These are phyloP conservation scores for Calocera viscosa DNA, from an alignment of 768 basidiomycete species.

Conservation along the genomic window DNA sequence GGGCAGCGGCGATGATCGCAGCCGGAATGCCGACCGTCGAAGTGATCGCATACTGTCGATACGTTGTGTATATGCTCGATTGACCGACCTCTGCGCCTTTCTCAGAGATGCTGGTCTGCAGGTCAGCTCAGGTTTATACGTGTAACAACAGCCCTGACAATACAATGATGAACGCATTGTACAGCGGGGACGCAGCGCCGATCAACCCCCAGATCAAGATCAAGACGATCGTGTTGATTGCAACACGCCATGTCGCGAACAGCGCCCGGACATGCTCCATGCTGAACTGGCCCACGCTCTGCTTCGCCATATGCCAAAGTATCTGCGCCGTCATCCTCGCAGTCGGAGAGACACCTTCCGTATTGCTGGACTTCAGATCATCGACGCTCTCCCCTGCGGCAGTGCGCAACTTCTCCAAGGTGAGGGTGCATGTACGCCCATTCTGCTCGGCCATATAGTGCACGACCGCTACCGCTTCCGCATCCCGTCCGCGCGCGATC, in stretches of 20 bases:
- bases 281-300: constrained; percentile 32
- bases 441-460: constrained; percentile 39
- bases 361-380: constrained; percentile 6
- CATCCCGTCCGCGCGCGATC: constrained; percentile 43
- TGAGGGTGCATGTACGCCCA: constrained; percentile 36
- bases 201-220: constrained; percentile 48
- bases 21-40: constrained; percentile 38
- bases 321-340: neutral
- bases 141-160: constrained; percentile 33
- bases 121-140: constrained; percentile 24
- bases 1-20: constrained; percentile 35
- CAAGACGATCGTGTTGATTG: constrained; percentile 36
- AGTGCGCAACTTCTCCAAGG: constrained; percentile 33
- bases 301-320: neutral
- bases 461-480: constrained; percentile 42
- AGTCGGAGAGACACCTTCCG: neutral
- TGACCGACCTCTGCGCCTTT: constrained; percentile 27
- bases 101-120: constrained; percentile 25
- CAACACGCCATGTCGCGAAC: constrained; percentile 35
- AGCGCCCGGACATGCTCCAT: constrained; percentile 36
- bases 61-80: neutral
- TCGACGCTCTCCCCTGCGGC: constrained; percentile 12
- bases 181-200: constrained; percentile 44
- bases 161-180: constrained; percentile 25
- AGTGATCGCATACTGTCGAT: constrained; percentile 36